A percentile compares a stretch with the other conserved stretches of the same genome.
These are phyloP conservation scores for Cercospora zeina DNA, from an alignment of 2,329 filamentous ascomycete genomes.

Conservation along the genomic window DNA sequence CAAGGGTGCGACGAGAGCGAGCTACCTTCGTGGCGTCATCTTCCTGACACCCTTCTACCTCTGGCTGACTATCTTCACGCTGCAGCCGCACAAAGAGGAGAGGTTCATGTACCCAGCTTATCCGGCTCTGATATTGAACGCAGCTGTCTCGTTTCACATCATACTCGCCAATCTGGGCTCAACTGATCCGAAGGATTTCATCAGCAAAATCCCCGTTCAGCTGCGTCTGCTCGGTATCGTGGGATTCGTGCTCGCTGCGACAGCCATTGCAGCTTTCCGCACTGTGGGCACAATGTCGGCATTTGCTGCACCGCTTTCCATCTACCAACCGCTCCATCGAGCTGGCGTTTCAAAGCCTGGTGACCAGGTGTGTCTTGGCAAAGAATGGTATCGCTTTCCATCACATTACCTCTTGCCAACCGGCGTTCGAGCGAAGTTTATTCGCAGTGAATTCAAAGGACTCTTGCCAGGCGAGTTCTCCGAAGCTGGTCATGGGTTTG, in stretches of 20 bases:
- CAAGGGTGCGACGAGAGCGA: constrained; percentile 64
- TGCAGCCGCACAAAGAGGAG: constrained; percentile 96
- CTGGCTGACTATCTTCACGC: constrained; percentile 87
- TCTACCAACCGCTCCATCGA: constrained; percentile 67
- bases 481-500: constrained; percentile 65
- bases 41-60: constrained; percentile 87
- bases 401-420: constrained; percentile 86
- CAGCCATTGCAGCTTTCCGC: constrained; percentile 68
- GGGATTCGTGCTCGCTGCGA: constrained; percentile 49
- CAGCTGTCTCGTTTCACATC: constrained; percentile 80
- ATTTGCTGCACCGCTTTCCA: constrained; percentile 75
- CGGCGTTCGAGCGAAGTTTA: constrained; percentile 81
- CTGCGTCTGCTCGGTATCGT: constrained; percentile 68
- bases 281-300: constrained; percentile 74
- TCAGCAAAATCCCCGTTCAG: constrained; percentile 71
- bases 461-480: constrained; percentile 88
- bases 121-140: constrained; percentile 84
- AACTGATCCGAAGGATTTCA: constrained; percentile 60
- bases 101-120: constrained; percentile 98
- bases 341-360: constrained; percentile 58
- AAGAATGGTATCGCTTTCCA: constrained; percentile 98
- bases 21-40: constrained; percentile 71
- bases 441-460: constrained; percentile 86
- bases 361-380: constrained; percentile 81
- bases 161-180: constrained; percentile 73